Evolutionary conservation across 2,329 filamentous ascomycete genomes (phyloP), one percentile per base, ranked within the genome.

Genomic region (Ceratocystis albifundus): DNA sequence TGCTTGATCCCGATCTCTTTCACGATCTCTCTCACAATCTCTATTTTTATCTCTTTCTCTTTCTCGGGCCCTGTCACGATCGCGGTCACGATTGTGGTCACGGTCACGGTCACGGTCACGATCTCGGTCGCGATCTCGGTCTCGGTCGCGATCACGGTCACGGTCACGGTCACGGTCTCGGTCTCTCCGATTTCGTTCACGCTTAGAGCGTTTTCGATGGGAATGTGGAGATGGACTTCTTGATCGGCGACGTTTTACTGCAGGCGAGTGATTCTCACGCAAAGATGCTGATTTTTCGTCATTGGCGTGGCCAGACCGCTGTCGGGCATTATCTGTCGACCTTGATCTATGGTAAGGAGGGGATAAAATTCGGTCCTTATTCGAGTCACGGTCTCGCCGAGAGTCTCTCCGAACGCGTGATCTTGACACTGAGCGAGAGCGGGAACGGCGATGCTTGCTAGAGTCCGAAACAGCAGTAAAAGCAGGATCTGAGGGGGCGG

Each of bases 161-260:
- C 45, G 45, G 5, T 63, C 63, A 15, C 30, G 15, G 1, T 64
- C 55, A 15, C 59, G 61, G 6, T 67, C 63, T 41, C 62, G 41
- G n/a, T 67, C 65, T 7, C 46, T 20, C 46, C 48, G 45, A 20
- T 65, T 48, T 8, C 59, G 57, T 17, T 67, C 66, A 5, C 53
- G 57, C 8, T 64, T 45, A 17, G 48, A 62, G 48, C 61, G 48
- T 45, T 63, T 66, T 30, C 55, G 36, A 41, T 48, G 64, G 2
- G 57, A 62, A 17, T 68, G 45, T 50, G 66, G 64, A 8, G 64
- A 68, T 12, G 66, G 55, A 36, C 66, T 68, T 36, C 50, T 62
- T 15, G 66, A 68, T 20, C 66, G 63, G 28, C 66, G 66, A n/a
- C 66, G 63, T 61, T 68, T 68, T 10, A 48, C 64, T 28, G 41